These are phyloP conservation scores for Zygotorulaspora danielsina DNA, from an alignment of 805 yeast species.

Conservation along the genomic window DNA sequence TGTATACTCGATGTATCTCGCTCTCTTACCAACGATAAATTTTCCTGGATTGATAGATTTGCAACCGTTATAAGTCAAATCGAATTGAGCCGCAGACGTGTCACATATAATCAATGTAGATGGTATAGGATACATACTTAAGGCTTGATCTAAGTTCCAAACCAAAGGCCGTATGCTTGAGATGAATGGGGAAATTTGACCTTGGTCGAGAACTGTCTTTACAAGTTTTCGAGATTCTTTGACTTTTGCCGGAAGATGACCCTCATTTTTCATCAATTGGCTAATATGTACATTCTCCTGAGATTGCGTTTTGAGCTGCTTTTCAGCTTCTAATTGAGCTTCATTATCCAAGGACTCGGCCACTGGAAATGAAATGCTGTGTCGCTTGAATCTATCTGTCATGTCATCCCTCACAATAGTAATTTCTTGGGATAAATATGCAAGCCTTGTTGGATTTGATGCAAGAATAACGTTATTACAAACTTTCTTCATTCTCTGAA, in stretches of 20 bases:
- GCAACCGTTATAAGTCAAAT: constrained; percentile 78
- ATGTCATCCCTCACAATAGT: constrained; percentile 69
- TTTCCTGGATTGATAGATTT: constrained; percentile 69
- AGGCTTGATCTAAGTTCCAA: constrained; percentile 64
- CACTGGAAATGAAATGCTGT: constrained; percentile 54
- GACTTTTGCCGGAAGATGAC: constrained; percentile 43
- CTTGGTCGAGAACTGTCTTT: constrained; percentile 82
- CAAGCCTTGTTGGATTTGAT: constrained; percentile 75
- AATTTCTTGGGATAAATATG: constrained; percentile 80
- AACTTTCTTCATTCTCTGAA: constrained; percentile 58
- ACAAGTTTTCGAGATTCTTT: constrained; percentile 65
- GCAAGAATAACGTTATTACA: constrained; percentile 53
- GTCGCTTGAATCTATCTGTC: constrained; percentile 64
- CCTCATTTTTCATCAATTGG: constrained; percentile 33
- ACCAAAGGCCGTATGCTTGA: constrained; percentile 55
- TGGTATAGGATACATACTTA: constrained; percentile 78
- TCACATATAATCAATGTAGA: constrained; percentile 62
- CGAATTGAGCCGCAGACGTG: constrained; percentile 63
- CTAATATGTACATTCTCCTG: constrained; percentile 23
- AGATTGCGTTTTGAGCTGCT: constrained; percentile 10
- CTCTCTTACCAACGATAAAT: constrained; percentile 45
- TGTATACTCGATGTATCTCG: constrained; percentile 69
- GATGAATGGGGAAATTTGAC: constrained; percentile 78
- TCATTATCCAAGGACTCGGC: constrained; percentile 34
- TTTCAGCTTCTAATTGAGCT: constrained; percentile 21